Evolutionary conservation across 2,329 filamentous ascomycete genomes (phyloP), one percentile per base, ranked within the genome.

Genomic region (Thelonectria discophora): DNA sequence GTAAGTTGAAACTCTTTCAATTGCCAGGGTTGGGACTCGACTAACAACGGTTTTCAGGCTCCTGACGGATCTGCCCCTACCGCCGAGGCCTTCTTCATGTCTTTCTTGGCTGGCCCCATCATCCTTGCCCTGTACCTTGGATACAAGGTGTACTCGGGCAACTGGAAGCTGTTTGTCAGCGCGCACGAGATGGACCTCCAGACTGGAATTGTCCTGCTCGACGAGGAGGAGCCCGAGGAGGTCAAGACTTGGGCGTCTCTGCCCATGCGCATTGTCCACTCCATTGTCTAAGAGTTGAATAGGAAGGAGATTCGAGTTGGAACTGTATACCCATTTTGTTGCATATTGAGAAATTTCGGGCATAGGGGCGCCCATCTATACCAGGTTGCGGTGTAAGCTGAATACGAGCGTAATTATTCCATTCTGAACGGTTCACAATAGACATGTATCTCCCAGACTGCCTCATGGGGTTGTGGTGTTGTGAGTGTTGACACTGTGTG

Each of bases 191-290:
- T 97, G 88, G 94, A 97, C 77, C 79, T 97, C 64, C 86, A 89
- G 60, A 96, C 93, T 0, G 94, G 94, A 74, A 79, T 97, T 42
- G 86, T 88, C 10, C 86, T 90, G 62, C 78, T 98, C 40, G 82
- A 96, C 47, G 88, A 89, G 55, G 90, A 96, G 76, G 94, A 97
- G 81, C 79, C 83, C 40, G 90, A 90, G 53, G 93, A 97, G 80
- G 81, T 83, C 72, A 85, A 84, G 34, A 75, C 77, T 9, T 94
- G 91, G 92, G 90, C 90, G 0, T 50, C 53, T 27, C 40, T 67
- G 32, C 70, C 70, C 17, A 68, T 46, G 65, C 69, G 48, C 58
- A 17, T 69, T n/a, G 13, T 72, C 51, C 62, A 56, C 24, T 55
- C 63, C 42, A 49, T 71, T 56, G 47, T 72, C 59, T 72, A 66